phyloP scores from a whole-genome alignment of 169 alveolate genomes.

The Plasmodium inui region DNA sequence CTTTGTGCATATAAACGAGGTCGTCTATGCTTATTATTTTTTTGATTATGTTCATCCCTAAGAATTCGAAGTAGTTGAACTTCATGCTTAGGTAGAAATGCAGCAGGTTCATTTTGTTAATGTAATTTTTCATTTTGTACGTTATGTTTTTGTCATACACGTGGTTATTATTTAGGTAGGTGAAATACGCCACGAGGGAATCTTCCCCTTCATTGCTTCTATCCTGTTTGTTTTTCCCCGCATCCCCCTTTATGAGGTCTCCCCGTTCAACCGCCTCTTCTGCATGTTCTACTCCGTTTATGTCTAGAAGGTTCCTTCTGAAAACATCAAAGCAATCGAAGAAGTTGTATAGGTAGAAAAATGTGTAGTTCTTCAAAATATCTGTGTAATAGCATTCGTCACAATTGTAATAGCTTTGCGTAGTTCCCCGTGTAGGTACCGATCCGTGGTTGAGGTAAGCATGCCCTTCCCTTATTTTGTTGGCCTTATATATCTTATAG shows the following conservation, averaged over 20 bases:
- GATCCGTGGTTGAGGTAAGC: neutral
- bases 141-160: conserved; percentile 33
- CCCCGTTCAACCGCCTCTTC: neutral
- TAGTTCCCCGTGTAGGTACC: neutral
- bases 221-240: neutral
- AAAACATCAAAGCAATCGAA: conserved; percentile 44
- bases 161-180: conserved; percentile 8
- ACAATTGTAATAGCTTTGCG: neutral
- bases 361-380: conserved; percentile 17
- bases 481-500: conserved; percentile 40
- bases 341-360: conserved; percentile 40
- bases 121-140: conserved; percentile 47
- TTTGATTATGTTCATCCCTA: conserved; percentile 72
- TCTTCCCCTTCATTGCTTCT: neutral
- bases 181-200: neutral
- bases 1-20: conserved; percentile 57
- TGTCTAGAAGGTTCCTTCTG: conserved; percentile 32
- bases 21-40: conserved; percentile 68
- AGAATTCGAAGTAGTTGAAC: conserved; percentile 36
- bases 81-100: conserved; percentile 28
- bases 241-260: neutral
- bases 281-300: conserved; percentile 13
- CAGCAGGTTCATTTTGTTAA: conserved; percentile 21
- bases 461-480: conserved; percentile 34
- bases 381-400: neutral